Percentiles rank a stretch among this genome's conserved stretches.
These are phyloP conservation scores for Hypoxylon trugodes DNA, from an alignment of 495 filamentous ascomycete species.

Conservation along the genomic window DNA sequence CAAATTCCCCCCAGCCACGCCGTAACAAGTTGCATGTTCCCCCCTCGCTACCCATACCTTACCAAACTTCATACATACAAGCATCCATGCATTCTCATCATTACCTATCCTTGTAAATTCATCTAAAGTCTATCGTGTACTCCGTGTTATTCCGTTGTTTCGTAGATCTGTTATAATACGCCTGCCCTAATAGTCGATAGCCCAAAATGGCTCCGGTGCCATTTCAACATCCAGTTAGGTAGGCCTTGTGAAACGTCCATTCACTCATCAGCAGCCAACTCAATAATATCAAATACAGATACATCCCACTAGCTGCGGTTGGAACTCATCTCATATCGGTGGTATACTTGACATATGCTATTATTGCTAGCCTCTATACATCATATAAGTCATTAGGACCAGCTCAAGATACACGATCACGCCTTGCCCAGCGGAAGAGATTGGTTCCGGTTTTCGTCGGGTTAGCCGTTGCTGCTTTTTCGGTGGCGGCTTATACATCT, in stretches of 20 bases:
- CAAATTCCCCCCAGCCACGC: neutral
- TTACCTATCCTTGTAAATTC: neutral
- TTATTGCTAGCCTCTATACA: conserved; percentile 50
- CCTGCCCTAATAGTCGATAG: too few species aligned
- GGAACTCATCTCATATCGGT: conserved; percentile 46
- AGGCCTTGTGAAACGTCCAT: neutral
- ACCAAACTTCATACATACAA: too few species aligned
- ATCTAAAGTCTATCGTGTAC: too few species aligned
- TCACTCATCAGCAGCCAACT: neutral
- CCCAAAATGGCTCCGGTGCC: conserved; percentile 48
- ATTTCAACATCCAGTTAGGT: conserved; percentile 45
- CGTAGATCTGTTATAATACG: too few species aligned
- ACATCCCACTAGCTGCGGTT: conserved; percentile 49
- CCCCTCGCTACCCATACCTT: too few species aligned
- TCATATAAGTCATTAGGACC: conserved; percentile 57
- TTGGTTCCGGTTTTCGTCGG: conserved; percentile 53
- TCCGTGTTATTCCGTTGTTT: too few species aligned
- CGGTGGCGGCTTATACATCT: conserved; percentile 47
- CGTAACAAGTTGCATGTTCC: neutral
- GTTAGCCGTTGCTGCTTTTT: conserved; percentile 51
- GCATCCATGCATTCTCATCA: too few species aligned
- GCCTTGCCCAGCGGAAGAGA: conserved; percentile 51
- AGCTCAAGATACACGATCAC: conserved; percentile 55
- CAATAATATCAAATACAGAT: conserved; percentile 40
- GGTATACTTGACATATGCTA: conserved; percentile 48